Percentiles rank a stretch among this genome's conserved stretches.
Evolutionary conservation across 768 basidiomycete species (phyloP).

Genomic region (Russula compacta): DNA sequence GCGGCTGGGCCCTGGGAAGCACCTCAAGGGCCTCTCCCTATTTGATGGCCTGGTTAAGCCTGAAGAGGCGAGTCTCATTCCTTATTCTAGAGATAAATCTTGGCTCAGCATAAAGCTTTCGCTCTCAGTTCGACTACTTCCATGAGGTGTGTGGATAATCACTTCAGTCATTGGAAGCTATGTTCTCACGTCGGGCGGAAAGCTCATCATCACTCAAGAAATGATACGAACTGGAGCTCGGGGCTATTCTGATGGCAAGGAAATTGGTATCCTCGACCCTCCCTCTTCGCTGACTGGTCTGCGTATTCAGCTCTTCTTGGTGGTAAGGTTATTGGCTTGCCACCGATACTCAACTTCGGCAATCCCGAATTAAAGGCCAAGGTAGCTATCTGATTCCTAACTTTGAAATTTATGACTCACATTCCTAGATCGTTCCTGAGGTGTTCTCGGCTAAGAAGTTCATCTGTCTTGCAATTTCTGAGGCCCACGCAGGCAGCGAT

Average conservation of each 20-base stretch:
- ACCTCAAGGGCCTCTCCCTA: constrained; percentile 68
- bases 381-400: constrained; percentile 12
- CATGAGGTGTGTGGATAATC: constrained; percentile 44
- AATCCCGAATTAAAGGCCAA: constrained; percentile 48
- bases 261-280: constrained; percentile 23
- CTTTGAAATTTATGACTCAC: background rate
- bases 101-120: background rate
- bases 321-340: constrained; percentile 76
- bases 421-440: constrained; percentile 41
- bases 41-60: constrained; percentile 70
- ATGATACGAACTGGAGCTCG: constrained; percentile 48
- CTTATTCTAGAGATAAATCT: background rate
- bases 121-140: constrained; percentile 71
- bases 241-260: constrained; percentile 64
- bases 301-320: constrained; percentile 39
- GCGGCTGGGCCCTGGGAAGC: constrained; percentile 90
- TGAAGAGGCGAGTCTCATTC: constrained; percentile 38
- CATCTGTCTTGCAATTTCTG: constrained; percentile 81
- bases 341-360: constrained; percentile 81
- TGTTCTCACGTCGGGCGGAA: background rate
- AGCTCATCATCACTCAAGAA: constrained; percentile 29
- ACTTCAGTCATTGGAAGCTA: background rate
- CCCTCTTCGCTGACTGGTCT: constrained; percentile 22
- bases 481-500: constrained; percentile 82
- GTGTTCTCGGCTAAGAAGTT: constrained; percentile 71